phyloP scores from a whole-genome alignment of 208 protist species.

The Leptomonas pyrrhocoris region DNA sequence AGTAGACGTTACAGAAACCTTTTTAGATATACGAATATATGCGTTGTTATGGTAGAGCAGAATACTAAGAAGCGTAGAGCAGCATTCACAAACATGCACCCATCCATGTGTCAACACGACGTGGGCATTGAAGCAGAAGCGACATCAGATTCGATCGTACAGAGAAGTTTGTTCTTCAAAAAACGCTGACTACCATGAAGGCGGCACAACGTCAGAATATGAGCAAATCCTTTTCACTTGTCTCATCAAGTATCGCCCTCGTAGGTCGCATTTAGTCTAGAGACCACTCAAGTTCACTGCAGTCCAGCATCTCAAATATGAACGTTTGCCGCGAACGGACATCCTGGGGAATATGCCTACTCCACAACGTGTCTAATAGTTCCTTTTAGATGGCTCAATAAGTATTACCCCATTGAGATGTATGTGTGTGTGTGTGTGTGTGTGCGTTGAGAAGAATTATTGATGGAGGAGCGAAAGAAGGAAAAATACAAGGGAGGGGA shows the following conservation, averaged over 20 bases:
- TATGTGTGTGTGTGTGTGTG: too few species aligned
- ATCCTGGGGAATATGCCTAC: too few species aligned
- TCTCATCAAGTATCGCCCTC: constrained; percentile 28
- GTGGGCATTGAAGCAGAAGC: not conserved
- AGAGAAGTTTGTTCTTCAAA: constrained; percentile 23
- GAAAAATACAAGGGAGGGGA: constrained; percentile 1
- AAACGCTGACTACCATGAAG: not conserved
- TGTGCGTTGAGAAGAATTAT: not conserved
- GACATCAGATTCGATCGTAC: constrained; percentile 2
- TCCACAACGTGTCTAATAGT: too few species aligned
- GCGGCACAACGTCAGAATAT: constrained; percentile 54
- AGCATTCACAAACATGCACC: not conserved
- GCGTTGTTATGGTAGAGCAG: too few species aligned
- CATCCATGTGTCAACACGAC: constrained; percentile 2
- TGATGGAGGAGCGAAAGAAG: not conserved
- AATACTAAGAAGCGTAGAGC: not conserved
- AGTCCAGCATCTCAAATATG: too few species aligned
- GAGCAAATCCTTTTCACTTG: constrained; percentile 63
- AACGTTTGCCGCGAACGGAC: too few species aligned
- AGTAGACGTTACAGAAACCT: too few species aligned
- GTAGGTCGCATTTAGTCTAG: not conserved
- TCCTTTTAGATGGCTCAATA: too few species aligned
- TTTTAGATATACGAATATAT: too few species aligned
- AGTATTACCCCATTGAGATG: too few species aligned
- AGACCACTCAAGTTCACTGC: not conserved